Evolutionary conservation across 805 yeast species (phyloP).

Genomic region (Zygoascus ofunaensis): DNA sequence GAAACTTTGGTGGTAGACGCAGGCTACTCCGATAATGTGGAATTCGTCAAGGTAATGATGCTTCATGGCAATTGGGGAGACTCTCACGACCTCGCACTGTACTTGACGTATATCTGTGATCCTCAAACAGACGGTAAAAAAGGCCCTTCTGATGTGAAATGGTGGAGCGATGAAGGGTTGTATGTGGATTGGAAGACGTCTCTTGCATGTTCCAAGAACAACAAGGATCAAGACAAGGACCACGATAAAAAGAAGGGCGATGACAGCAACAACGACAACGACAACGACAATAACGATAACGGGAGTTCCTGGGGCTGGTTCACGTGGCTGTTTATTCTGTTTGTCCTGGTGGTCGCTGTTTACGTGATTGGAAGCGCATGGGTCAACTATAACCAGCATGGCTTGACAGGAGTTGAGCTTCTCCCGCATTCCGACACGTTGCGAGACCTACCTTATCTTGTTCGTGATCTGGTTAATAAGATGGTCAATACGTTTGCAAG

Average conservation of each 20-base stretch:
- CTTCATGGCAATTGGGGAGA: conserved; percentile 78
- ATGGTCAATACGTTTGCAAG: conserved; percentile 60
- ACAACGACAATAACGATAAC: conserved; percentile 21
- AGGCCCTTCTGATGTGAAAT: conserved; percentile 8
- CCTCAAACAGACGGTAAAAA: conserved; percentile 3
- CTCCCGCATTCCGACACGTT: conserved; percentile 36
- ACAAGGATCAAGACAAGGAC: conserved; percentile 21
- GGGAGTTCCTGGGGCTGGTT: conserved; percentile 59
- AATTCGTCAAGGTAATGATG: too few species aligned
- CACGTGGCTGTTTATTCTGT: conserved; percentile 71
- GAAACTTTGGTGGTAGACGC: too few species aligned
- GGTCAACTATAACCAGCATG: conserved; percentile 65
- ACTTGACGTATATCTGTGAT: conserved; percentile 25
- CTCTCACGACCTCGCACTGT: conserved; percentile 30
- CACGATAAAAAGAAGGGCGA: conserved; percentile 26
- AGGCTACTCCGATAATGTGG: too few species aligned
- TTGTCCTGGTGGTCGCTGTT: conserved; percentile 59
- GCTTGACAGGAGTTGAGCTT: conserved; percentile 50
- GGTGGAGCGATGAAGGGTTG: conserved; percentile 17
- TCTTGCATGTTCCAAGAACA: conserved; percentile 21
- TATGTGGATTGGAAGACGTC: conserved; percentile 17
- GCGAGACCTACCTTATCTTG: conserved; percentile 63
- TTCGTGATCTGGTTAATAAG: conserved; percentile 64
- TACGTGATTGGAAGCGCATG: conserved; percentile 69
- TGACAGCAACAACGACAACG: conserved; percentile 12